phyloP scores from a whole-genome alignment of 176 grass and related monocot genomes.

The Phoenix dactylifera region DNA sequence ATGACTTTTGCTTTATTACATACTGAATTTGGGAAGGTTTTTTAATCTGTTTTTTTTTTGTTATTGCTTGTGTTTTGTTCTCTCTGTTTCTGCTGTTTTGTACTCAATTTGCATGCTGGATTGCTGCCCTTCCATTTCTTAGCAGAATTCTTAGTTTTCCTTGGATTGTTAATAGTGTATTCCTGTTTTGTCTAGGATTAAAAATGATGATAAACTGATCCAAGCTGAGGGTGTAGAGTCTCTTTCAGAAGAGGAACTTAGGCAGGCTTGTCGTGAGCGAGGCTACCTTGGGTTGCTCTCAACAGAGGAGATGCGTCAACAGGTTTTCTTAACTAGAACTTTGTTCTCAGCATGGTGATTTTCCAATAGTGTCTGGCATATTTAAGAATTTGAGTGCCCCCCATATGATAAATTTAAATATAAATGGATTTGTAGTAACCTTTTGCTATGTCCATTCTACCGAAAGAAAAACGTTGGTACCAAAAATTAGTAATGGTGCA shows the following conservation, averaged over 20 bases:
- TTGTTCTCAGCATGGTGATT: constrained; percentile 8
- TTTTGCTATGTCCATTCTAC: too few species aligned
- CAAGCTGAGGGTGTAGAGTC: constrained; percentile 68
- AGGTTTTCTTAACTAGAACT: constrained; percentile 40
- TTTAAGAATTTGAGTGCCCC: not conserved
- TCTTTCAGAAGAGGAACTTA: constrained; percentile 91
- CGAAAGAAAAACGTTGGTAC: too few species aligned
- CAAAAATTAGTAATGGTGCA: too few species aligned
- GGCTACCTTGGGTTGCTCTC: constrained; percentile 80
- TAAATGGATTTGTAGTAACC: too few species aligned
- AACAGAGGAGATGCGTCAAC: constrained; percentile 77
- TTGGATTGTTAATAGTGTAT: not conserved
- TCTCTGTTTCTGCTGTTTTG: too few species aligned
- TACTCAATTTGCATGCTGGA: too few species aligned
- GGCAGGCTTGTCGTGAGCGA: constrained; percentile 81
- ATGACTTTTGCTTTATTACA: too few species aligned
- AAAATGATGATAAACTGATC: constrained; percentile 88
- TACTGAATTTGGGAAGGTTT: too few species aligned
- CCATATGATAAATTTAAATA: too few species aligned
- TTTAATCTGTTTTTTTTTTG: too few species aligned
- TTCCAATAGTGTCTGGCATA: not conserved
- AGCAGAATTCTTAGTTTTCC: not conserved
- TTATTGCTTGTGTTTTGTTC: too few species aligned
- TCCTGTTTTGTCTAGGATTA: constrained; percentile 45
- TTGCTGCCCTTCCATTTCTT: too few species aligned